These are phyloP conservation scores for Citrus mangshanensis DNA, from an alignment of 345 rosid genomes.

Conservation along the genomic window DNA sequence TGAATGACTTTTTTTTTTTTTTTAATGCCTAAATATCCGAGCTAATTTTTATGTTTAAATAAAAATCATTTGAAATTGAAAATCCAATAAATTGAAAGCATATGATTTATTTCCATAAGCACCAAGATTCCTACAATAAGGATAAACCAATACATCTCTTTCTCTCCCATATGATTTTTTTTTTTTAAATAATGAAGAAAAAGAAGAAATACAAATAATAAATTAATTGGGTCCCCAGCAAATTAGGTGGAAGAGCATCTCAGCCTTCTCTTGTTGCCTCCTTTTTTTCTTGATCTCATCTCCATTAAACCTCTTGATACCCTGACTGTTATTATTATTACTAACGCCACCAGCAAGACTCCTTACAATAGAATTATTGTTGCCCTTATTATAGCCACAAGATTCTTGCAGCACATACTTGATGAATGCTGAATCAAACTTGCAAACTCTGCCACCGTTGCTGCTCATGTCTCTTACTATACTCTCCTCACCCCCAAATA, in stretches of 20 bases:
- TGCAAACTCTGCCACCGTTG: not conserved
- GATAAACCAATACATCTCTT: not conserved
- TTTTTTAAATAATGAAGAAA: no score
- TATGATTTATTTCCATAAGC: not conserved
- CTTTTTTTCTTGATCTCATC: constrained; percentile 1
- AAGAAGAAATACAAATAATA: not conserved
- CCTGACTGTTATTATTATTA: not conserved
- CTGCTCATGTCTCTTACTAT: constrained; percentile 10
- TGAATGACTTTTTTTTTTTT: no score
- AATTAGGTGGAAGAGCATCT: constrained; percentile 27
- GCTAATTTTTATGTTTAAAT: no score
- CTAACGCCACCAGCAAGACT: not conserved
- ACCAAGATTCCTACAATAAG: not conserved
- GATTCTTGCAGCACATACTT: constrained; percentile 10
- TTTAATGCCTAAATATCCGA: no score
- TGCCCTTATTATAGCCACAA: not conserved
- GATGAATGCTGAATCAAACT: constrained; percentile 13
- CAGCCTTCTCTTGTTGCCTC: constrained; percentile 21
- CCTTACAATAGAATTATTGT: not conserved
- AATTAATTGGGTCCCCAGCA: constrained; percentile 34
- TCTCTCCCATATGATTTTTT: no score
- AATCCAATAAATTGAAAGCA: not conserved
- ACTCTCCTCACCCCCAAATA: no score
- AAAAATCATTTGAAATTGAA: no score
- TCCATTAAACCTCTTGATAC: not conserved